phyloP scores from a whole-genome alignment of 495 filamentous ascomycete species.

The Penicillium verhagenii region DNA sequence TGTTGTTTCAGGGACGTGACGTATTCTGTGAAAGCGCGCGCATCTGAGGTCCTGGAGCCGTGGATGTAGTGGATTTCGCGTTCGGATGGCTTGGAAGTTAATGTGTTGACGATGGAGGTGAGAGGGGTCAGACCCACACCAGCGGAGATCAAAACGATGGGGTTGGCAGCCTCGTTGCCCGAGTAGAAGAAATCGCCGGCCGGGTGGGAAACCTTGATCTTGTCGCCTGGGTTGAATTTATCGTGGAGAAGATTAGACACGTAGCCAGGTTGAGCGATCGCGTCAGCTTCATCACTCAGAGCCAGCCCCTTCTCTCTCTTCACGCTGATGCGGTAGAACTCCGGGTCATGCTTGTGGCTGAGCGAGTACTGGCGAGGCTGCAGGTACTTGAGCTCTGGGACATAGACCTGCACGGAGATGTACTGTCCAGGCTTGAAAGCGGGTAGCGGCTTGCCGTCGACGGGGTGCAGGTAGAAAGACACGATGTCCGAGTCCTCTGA shows the following conservation, averaged over 20 bases:
- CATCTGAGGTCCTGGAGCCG: slow-evolving; percentile 47
- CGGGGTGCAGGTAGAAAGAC: slow-evolving; percentile 68
- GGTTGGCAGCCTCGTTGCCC: slow-evolving; percentile 20
- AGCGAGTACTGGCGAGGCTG: slow-evolving; percentile 76
- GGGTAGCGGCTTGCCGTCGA: slow-evolving; percentile 60
- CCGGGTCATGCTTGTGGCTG: slow-evolving; percentile 54
- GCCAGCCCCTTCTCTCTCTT: slow-evolving; percentile 61
- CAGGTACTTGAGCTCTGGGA: slow-evolving; percentile 55
- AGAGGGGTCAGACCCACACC: slow-evolving; percentile 70
- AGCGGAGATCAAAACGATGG: slow-evolving; percentile 66
- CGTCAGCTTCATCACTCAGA: too few species aligned
- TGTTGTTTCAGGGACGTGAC: slow-evolving; percentile 42
- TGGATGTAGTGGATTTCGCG: slow-evolving; percentile 63
- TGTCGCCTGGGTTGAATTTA: slow-evolving; percentile 55
- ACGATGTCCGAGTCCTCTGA: slow-evolving; percentile 64
- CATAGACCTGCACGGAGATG: slow-evolving; percentile 57
- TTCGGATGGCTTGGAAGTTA: slow-evolving; percentile 35
- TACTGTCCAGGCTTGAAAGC: slow-evolving; percentile 68
- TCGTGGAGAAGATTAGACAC: slow-evolving; percentile 72
- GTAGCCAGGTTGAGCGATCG: slow-evolving; percentile 54
- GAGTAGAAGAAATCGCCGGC: slow-evolving; percentile 69
- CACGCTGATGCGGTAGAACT: slow-evolving; percentile 69
- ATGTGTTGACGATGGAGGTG: slow-evolving; percentile 64
- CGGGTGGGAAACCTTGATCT: slow-evolving; percentile 63
- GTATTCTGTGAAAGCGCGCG: slow-evolving; percentile 47